Evolutionary conservation across 441 rosid genomes (phyloP).

Genomic region (Monsonia emarginata): DNA sequence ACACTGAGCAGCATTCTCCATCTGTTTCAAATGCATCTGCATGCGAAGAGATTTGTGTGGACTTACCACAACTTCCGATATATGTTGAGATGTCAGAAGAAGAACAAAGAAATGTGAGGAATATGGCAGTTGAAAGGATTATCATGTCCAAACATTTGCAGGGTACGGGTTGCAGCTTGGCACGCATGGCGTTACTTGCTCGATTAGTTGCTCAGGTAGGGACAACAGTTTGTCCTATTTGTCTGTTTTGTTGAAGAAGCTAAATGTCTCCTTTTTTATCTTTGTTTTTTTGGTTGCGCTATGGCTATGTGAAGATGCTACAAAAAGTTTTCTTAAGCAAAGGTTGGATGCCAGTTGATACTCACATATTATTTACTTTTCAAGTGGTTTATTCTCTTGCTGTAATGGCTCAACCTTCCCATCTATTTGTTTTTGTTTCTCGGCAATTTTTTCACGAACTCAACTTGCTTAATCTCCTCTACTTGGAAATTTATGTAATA

Average conservation of each 20-base stretch:
- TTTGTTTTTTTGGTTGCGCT: no score
- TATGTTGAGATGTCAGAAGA: slow-evolving; percentile 67
- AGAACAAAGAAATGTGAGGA: slow-evolving; percentile 42
- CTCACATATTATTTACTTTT: no score
- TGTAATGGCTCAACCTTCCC: no score
- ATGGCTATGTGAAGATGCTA: background rate
- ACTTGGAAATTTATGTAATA: background rate
- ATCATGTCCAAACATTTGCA: slow-evolving; percentile 56
- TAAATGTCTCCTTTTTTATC: background rate
- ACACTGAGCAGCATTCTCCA: slow-evolving; percentile 42
- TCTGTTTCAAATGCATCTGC: slow-evolving; percentile 32
- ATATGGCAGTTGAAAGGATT: slow-evolving; percentile 63
- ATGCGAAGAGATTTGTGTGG: slow-evolving; percentile 58
- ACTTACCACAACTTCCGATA: slow-evolving; percentile 59
- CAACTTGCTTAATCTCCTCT: background rate
- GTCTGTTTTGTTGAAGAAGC: background rate
- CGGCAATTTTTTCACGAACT: background rate
- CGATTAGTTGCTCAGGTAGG: slow-evolving; percentile 83
- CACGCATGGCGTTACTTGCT: slow-evolving; percentile 67
- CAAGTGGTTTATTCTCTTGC: no score
- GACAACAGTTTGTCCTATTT: slow-evolving; percentile 13
- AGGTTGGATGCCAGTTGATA: background rate
- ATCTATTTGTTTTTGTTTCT: background rate
- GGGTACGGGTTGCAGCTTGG: slow-evolving; percentile 45
- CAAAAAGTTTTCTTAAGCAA: background rate